Evolutionary conservation across 257 asterid species (phyloP), one percentile per base, ranked within the genome.

Genomic region (Plectranthus barbatus): DNA sequence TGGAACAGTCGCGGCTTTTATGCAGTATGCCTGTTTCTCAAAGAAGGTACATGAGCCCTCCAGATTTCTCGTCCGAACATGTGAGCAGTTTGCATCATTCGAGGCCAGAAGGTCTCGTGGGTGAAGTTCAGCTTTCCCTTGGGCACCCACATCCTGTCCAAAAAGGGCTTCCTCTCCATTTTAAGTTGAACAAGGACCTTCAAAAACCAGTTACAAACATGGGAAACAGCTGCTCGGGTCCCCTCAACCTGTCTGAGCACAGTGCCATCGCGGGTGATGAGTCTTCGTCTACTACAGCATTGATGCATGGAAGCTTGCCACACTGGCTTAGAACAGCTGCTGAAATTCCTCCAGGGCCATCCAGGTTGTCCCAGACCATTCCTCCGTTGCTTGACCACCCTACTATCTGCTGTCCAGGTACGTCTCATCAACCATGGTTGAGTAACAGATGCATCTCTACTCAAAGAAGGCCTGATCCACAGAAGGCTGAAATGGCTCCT

Each of bases 271-370:
- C 15, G 15, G 19, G 50, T 31, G 73, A 60, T 26, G 77, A 50
- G 33, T 67, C 68, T 61, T 81, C 80, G 5, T 66, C 61, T 11
- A 59, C 49, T 39, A 64, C 63, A 7, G 75, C 69, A 12, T 39
- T 26, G 4, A 68, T 37, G 23, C 62, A 36, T 41, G 67, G 73
- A 39, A 61, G 48, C 59, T 66, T 86, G 68, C 92, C 96, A 8
- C 86, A 77, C 70, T 86, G 95, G 93, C 79, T 84, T 7, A 82
- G 77, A 67, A 83, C 80, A 56, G 77, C 81, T 8, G 85, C 76
- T 11, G 67, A 73, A 31, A 29, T 46, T 18, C 84, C 81, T 63
- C 76, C 77, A 0, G 61, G 68, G 70, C 74, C 79, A 21, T 50
- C 62, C 9, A 68, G 60, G 20, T 33, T 65, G 40, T 15, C 33